A percentile compares a stretch with the other conserved stretches of the same genome.
Conservation (phyloP, 1,284 basidiomycete species). For the Rhodotorula sp. region DNA sequence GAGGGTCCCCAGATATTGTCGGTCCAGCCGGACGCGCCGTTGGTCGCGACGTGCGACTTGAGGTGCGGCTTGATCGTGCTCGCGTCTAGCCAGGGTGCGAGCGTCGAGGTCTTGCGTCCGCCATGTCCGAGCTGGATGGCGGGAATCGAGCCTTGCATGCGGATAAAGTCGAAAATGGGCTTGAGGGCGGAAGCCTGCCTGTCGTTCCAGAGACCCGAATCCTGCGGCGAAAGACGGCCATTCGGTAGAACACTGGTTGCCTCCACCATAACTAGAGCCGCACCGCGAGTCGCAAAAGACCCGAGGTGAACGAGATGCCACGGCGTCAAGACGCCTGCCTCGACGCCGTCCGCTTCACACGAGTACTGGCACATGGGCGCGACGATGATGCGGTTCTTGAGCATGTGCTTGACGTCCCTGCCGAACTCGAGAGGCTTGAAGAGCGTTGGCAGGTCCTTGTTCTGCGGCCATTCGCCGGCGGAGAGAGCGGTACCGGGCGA, state of each 20-base stretch:
- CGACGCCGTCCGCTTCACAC: conserved; percentile 51
- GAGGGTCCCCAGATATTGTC: conserved; percentile 64
- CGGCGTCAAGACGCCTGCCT: conserved; percentile 66
- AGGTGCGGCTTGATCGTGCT: conserved; percentile 19
- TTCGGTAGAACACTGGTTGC: conserved; percentile 68
- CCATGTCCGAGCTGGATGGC: conserved; percentile 80
- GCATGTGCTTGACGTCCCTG: conserved; percentile 54
- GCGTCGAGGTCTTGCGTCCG: conserved; percentile 67
- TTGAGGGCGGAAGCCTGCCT: conserved; percentile 67
- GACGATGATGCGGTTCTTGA: conserved; percentile 65
- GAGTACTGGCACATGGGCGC: conserved; percentile 59
- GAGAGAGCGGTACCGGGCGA: conserved; percentile 21
- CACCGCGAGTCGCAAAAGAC: conserved; percentile 49
- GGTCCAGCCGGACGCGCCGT: conserved; percentile 65
- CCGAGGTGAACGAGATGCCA: conserved; percentile 74
- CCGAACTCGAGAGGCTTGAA: conserved; percentile 68
- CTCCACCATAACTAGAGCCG: conserved; percentile 39
- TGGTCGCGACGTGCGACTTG: conserved; percentile 41
- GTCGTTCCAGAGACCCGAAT: conserved; percentile 70
- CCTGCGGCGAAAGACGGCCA: conserved; percentile 69
- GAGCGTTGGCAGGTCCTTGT: conserved; percentile 58
- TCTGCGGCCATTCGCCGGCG: conserved; percentile 42
- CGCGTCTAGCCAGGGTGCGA: conserved; percentile 60
- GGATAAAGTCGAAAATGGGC: conserved; percentile 71
- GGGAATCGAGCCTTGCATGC: conserved; percentile 60